These are phyloP conservation scores for Raphanus sativus DNA, from an alignment of 345 rosid genomes.

Conservation along the genomic window DNA sequence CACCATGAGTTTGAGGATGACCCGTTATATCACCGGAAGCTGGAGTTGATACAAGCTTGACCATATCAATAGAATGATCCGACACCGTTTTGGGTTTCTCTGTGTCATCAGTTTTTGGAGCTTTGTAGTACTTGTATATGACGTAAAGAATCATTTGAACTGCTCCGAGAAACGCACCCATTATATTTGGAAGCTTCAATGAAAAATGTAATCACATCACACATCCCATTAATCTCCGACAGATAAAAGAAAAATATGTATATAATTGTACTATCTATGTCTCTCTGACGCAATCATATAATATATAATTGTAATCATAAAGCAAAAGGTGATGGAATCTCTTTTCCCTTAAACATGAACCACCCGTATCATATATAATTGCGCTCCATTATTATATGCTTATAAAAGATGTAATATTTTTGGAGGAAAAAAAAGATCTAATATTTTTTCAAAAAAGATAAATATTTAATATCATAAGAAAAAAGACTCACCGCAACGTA, in stretches of 20 bases:
- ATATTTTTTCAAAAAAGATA: too few relatives aligned
- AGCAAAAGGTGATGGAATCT: slow-evolving; percentile 28
- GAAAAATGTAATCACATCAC: slow-evolving; percentile 1
- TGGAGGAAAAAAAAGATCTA: too few relatives aligned
- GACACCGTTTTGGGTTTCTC: slow-evolving; percentile 35
- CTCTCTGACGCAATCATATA: slow-evolving; percentile 26
- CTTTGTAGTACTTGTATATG: slow-evolving; percentile 44
- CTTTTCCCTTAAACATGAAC: slow-evolving; percentile 24
- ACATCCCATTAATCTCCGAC: slow-evolving; percentile 10
- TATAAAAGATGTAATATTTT: not conserved
- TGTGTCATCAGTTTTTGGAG: slow-evolving; percentile 24
- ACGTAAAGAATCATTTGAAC: slow-evolving; percentile 54
- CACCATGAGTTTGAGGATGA: slow-evolving; percentile 6
- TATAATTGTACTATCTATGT: not conserved
- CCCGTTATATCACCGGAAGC: slow-evolving; percentile 14
- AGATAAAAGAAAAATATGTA: not conserved
- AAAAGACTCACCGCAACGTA: slow-evolving; percentile 46
- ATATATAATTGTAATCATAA: slow-evolving; percentile 27
- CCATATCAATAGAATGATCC: slow-evolving; percentile 34
- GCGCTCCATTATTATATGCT: slow-evolving; percentile 8
- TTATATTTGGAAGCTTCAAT: slow-evolving; percentile 52
- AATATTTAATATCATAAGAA: not conserved
- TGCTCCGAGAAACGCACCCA: slow-evolving; percentile 53
- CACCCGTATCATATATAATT: slow-evolving; percentile 21
- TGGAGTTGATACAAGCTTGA: slow-evolving; percentile 16